phyloP scores from a whole-genome alignment of 768 basidiomycete species.

The Russula olivacea region DNA sequence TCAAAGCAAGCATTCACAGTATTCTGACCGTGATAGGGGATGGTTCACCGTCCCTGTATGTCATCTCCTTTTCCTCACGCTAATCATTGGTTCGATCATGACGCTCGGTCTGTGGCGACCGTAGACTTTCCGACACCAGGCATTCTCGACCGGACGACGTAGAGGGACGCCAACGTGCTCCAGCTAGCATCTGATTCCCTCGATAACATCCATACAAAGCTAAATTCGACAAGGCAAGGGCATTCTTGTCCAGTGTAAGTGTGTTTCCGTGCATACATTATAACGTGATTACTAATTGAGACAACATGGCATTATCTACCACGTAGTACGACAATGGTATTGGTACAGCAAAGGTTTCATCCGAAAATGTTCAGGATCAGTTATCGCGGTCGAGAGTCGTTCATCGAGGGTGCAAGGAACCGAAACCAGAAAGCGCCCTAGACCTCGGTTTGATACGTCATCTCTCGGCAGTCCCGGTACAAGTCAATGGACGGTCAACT shows the following conservation, averaged over 20 bases:
- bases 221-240: constrained; percentile 66
- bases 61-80: not conserved
- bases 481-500: no score
- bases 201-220: constrained; percentile 77
- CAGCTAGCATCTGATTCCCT: constrained; percentile 59
- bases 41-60: constrained; percentile 55
- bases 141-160: constrained; percentile 63
- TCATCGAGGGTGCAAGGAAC: no score
- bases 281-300: no score
- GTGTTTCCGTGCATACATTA: constrained; percentile 31
- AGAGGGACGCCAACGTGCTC: constrained; percentile 66
- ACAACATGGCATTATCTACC: no score
- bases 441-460: no score
- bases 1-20: constrained; percentile 65
- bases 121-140: constrained; percentile 73
- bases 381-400: no score
- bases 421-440: no score
- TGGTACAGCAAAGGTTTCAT: no score
- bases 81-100: not conserved
- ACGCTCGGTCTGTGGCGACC: not conserved
- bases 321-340: no score
- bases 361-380: no score
- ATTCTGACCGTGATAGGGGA: constrained; percentile 67
- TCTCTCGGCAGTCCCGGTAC: no score
- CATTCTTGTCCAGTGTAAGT: constrained; percentile 69